Base-by-base conservation (phyloP, 75 land plant species). In the Picea glauca region DNA sequence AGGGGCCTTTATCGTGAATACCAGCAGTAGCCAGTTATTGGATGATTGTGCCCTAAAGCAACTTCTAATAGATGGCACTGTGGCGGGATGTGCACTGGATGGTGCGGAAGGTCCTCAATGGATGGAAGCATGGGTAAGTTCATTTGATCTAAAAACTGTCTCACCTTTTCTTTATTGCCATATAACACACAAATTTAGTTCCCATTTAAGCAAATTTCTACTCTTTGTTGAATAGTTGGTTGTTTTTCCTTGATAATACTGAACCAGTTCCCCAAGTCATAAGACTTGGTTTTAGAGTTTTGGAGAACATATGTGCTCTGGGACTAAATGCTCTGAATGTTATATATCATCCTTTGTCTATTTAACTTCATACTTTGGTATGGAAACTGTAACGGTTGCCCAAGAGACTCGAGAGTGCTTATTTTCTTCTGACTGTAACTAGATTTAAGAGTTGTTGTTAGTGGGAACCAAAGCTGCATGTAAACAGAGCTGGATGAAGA, bases 111-210 rank as follows among this genome's bases (percentile, higher is more conserved):
- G 99, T 60, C 98, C 99, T 73, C 98, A 93, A 77, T 98, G 99
- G 99, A 90, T 98, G 92, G 99, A 98, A 91, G 99, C 98, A 79
- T 98, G 99, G 99, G 99, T 98, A 98, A 84, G 92, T 62, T 76
- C 54, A 80, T 43, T 79, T 81, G 30, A 50, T 46, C 80, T 76
- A 80, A 80, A 78, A 65, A 78, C 78, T 72, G 81, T n/a, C 54
- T 81, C 61, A 23, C 60, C 4, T 70, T 18, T 62, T 32, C 58
- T 64, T 64, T 64, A 12, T 13, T 64, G 32, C 67, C 0, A 35
- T 35, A 35, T 2, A 35, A 1, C 38, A 35, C 38, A 35, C 38
- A 35, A 35, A 35, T 35, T 35, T 2, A 35, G 38, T 35, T 35
- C 2, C 38, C 38, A 35, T 35, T 35, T 35, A 35, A 35, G 38